Base-by-base conservation (phyloP, 176 grass and related monocot genomes). In the Tuctoria greenei region DNA sequence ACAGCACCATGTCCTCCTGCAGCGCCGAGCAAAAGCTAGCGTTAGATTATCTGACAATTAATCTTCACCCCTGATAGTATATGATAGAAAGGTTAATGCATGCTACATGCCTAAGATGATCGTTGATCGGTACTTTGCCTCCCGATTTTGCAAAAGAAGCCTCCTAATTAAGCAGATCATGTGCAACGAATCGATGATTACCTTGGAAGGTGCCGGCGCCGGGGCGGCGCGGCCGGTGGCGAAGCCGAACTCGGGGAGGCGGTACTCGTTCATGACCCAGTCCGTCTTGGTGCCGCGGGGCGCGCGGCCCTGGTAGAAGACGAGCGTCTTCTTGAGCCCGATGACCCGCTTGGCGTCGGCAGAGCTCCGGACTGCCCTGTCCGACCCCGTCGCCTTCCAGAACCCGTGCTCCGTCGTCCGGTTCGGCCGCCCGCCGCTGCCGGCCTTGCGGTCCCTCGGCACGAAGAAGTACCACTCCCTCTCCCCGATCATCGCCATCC, bases 381-480 rank as follows among this genome's bases (percentile, higher is more conserved):
- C 93, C 6, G 90, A 97, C 10, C 93, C 93, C 26, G 93, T 97
- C 8, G 93, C 93, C 82, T 97, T 97, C 93, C 93, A 97, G 85
- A 90, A 97, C 21, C 93, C 93, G 12, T 73, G 72, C 87, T 90
- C 77, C 43, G 93, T 97, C 39, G 90, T 97, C 58, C 93, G 81
- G 88, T 82, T 97, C 76, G 90, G 93, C 81, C 93, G 83, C 12
- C 93, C 88, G 10, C 93, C 88, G 75, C 42, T 87, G 11, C 86
- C 66, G 20, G 80, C 72, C 66, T 82, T 88, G 69, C 90, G 61
- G 67, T 97, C 88, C 2, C 87, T 65, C 41, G 86, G 86, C 78
- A 97, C 93, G 82, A 93, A 93, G 86, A 97, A 97, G 81, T 97
- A 97, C 93, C 93, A 97, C 64, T 97, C 93, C 62, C 90, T 83